Evolutionary conservation across 75 land plant species (phyloP).

Genomic region (Pinus taeda): DNA sequence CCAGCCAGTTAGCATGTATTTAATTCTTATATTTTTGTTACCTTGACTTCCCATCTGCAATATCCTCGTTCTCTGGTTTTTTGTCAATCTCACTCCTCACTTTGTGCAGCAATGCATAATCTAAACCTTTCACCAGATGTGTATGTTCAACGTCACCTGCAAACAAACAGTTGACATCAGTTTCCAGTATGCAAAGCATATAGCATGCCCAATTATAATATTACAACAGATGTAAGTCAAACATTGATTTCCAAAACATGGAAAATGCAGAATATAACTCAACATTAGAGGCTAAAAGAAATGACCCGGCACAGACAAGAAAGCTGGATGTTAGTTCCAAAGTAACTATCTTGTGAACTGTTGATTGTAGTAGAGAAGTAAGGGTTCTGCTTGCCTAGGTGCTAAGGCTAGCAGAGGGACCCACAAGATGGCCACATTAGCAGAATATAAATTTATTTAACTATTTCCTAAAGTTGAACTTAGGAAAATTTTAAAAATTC

Average conservation of each 20-base stretch:
- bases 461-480: too few species aligned
- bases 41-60: constrained; percentile 62
- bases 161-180: constrained; percentile 6
- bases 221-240: neutral
- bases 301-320: neutral
- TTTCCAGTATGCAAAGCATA: neutral
- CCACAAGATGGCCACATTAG: too few species aligned
- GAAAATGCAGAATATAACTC: neutral
- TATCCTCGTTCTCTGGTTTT: constrained; percentile 76
- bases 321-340: neutral
- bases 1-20: neutral
- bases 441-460: too few species aligned
- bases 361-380: too few species aligned
- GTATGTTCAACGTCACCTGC: constrained; percentile 99
- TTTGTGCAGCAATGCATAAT: constrained; percentile 95
- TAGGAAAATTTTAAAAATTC: too few species aligned
- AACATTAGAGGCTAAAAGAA: neutral
- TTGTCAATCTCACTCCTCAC: constrained; percentile 97
- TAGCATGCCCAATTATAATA: neutral
- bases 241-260: neutral
- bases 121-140: constrained; percentile 98
- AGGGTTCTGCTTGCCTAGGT: too few species aligned
- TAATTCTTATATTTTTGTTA: constrained; percentile 9
- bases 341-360: too few species aligned
- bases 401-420: too few species aligned